Conservation (phyloP, 2,329 filamentous ascomycete species). For the Botrytis medusae region DNA sequence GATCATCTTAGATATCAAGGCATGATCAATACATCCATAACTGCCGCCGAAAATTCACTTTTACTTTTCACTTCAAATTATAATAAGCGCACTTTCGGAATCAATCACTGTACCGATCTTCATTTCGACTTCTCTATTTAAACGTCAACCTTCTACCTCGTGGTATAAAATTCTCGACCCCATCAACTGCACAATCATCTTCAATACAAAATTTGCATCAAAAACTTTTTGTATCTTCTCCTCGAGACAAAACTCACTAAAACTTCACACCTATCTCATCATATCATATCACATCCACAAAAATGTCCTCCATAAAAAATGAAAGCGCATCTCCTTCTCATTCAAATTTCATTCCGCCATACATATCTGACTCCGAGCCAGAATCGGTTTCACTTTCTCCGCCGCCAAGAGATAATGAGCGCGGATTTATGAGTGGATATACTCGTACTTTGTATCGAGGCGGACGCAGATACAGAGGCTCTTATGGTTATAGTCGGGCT, state of each 20-base stretch:
- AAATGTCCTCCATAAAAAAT: background rate
- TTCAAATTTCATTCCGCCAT: background rate
- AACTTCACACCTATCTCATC: background rate
- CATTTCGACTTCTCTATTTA: background rate
- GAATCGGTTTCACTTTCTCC: background rate
- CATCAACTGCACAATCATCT: background rate
- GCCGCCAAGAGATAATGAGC: background rate
- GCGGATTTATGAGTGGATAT: background rate
- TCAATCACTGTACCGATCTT: background rate
- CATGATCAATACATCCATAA: background rate
- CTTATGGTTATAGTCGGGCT: background rate
- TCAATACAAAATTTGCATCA: background rate
- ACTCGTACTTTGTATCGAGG: background rate
- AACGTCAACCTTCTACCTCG: background rate
- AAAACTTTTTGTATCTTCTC: background rate
- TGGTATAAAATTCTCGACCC: background rate
- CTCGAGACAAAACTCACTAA: background rate
- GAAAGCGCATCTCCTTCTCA: background rate
- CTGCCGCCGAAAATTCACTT: background rate
- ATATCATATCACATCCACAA: background rate
- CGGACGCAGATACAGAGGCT: background rate
- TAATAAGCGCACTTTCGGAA: background rate
- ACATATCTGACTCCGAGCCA: background rate
- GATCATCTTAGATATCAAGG: background rate
- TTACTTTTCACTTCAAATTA: background rate